phyloP scores from a whole-genome alignment of 2,329 filamentous ascomycete species.

The Trichocomaceae sp. region DNA sequence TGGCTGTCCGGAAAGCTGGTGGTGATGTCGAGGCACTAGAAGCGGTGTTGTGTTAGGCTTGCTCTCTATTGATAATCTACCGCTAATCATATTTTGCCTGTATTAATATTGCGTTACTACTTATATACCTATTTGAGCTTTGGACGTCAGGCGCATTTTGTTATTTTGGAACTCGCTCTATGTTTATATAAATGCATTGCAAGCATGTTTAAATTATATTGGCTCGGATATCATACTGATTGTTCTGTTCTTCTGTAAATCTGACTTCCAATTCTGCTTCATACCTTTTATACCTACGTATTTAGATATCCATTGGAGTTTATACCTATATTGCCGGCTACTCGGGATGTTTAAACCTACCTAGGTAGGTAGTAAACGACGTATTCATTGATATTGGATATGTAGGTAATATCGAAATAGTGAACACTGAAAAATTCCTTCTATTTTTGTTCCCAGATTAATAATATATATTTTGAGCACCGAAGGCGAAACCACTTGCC shows the following conservation, averaged over 20 bases:
- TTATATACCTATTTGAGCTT: conserved; percentile 12
- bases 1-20: conserved; percentile 40
- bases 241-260: neutral
- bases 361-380: neutral
- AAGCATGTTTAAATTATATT: neutral
- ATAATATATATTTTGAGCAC: neutral
- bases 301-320: neutral
- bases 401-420: no score
- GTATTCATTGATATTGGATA: no score
- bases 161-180: neutral
- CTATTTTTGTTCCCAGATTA: neutral
- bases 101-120: neutral
- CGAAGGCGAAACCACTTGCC: neutral
- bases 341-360: no score
- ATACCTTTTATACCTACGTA: no score
- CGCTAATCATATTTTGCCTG: neutral
- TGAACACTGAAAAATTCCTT: no score
- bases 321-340: neutral
- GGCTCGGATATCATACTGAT: neutral
- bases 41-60: conserved; percentile 32
- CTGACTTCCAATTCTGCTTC: neutral
- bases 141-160: neutral
- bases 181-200: neutral
- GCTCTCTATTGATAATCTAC: conserved; percentile 3
- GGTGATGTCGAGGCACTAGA: conserved; percentile 41